Evolutionary conservation across 306 rosid species (phyloP), one percentile per base, ranked within the genome.

Genomic region (Cucumis cinereus): DNA sequence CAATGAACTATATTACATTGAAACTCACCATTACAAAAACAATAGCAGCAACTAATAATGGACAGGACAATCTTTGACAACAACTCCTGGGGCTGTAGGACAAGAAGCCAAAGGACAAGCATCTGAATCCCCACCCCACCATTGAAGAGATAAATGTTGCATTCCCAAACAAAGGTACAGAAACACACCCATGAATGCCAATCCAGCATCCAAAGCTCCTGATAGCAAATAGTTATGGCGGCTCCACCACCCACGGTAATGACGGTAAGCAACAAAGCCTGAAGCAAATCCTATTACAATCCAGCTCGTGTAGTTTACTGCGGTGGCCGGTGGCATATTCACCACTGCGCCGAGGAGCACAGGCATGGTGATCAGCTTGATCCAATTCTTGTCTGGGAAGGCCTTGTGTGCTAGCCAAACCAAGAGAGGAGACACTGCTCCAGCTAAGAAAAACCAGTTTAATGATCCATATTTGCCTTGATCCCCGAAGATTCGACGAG

Each of bases 121-220:
- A 80, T 92, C 98, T 0, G 98, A 54, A 54, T 81, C 75, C 56
- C 84, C 82, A 10, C 96, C 96, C 97, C 96, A 92, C 97, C 97
- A 90, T 11, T 73, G 74, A n/a, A 92, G 69, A 60, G 73, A 77
- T 0, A 92, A 73, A 23, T 81, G 83, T 50, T 87, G 78, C 92
- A 86, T 84, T 50, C 88, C 96, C 47, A 90, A 80, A 76, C 92
- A 85, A 74, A 90, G 75, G 81, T 90, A 88, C 35, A 92, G 58
- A 73, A 88, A 69, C 54, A 92, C 96, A 12, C 88, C 96, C 97
- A 92, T 92, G 82, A 92, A 92, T 33, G 97, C 97, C 63, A 92
- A 82, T 62, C 97, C 97, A 49, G 96, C 89, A 79, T 92, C 97
- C 66, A 92, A 89, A 19, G 92, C 92, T 36, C 93, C 97, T 13